phyloP scores from a whole-genome alignment of 2,329 filamentous ascomycete species.

The Zalaria obscura region DNA sequence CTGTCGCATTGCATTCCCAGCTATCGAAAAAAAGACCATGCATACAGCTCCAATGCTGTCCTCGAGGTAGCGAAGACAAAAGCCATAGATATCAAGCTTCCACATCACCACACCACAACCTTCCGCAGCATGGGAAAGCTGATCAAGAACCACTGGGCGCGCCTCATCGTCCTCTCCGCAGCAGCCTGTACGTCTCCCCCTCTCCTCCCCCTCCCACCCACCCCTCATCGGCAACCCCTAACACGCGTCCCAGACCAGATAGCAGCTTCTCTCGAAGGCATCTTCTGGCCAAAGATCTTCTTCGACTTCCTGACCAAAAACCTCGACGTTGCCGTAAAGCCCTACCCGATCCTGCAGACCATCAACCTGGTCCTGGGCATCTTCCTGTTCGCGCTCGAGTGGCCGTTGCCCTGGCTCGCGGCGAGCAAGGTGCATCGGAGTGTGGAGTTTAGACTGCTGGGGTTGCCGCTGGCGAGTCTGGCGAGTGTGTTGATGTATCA shows the following conservation, averaged over 20 bases:
- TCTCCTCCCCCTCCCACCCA: not conserved
- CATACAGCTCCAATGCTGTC: not conserved
- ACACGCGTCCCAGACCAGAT: slow-evolving; percentile 60
- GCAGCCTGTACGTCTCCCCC: slow-evolving; percentile 47
- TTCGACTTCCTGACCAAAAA: slow-evolving; percentile 93
- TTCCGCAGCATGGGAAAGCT: slow-evolving; percentile 67
- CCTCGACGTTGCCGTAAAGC: slow-evolving; percentile 73
- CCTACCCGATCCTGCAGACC: slow-evolving; percentile 76
- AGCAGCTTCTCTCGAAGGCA: slow-evolving; percentile 65
- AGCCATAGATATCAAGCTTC: not conserved
- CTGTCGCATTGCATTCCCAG: too few relatives aligned
- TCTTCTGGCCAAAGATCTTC: slow-evolving; percentile 98
- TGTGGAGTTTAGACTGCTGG: slow-evolving; percentile 69
- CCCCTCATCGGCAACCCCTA: too few relatives aligned
- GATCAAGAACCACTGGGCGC: slow-evolving; percentile 99
- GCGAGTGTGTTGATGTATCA: slow-evolving; percentile 74
- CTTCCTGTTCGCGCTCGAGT: slow-evolving; percentile 73
- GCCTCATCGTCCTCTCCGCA: slow-evolving; percentile 80
- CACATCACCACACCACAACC: not conserved
- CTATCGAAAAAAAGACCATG: not conserved
- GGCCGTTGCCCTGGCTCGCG: slow-evolving; percentile 67
- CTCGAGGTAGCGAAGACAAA: not conserved
- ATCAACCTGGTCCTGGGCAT: slow-evolving; percentile 78
- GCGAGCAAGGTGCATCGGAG: slow-evolving; percentile 70
- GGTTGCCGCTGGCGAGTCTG: slow-evolving; percentile 67